phyloP scores from a whole-genome alignment of 1,284 basidiomycete species.

The Cryptococcus wingfieldii region DNA sequence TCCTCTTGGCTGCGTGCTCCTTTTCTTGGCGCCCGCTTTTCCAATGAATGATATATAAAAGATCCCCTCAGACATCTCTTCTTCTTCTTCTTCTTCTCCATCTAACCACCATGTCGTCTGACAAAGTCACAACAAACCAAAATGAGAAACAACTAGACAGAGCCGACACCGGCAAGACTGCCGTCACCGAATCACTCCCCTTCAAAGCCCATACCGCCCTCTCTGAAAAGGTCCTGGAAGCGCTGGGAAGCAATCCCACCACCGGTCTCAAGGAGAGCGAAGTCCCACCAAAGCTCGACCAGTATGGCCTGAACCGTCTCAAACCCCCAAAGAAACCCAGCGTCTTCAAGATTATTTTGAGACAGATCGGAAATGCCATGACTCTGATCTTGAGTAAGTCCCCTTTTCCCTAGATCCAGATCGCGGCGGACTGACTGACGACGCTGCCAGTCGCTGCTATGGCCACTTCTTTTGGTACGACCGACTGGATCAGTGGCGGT shows the following conservation, averaged over 20 bases:
- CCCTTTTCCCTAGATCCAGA: not conserved
- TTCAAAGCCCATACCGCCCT: conserved; percentile 40
- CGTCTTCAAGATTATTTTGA: conserved; percentile 29
- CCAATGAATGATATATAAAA: no score
- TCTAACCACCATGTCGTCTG: not conserved
- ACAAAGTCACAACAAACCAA: not conserved
- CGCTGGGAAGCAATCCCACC: conserved; percentile 34
- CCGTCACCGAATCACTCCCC: conserved; percentile 26
- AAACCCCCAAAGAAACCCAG: conserved; percentile 45
- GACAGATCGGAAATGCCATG: conserved; percentile 50
- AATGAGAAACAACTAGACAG: conserved; percentile 1
- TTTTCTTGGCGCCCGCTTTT: no score
- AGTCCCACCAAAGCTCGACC: conserved; percentile 27
- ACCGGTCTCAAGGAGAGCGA: conserved; percentile 37
- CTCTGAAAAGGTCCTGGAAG: conserved; percentile 38
- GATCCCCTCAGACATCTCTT: no score
- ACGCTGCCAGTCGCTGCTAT: conserved; percentile 56
- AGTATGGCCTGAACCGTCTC: conserved; percentile 49
- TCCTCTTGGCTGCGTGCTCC: no score
- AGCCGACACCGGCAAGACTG: conserved; percentile 19
- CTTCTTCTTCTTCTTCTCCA: not conserved
- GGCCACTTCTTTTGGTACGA: conserved; percentile 61
- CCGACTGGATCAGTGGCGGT: conserved; percentile 62
- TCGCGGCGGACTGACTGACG: not conserved
- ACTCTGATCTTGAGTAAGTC: conserved; percentile 45